Percentiles rank a stretch among this genome's conserved stretches.
Evolutionary conservation across 495 filamentous ascomycete genomes (phyloP).

Genomic region (Letharia lupina): DNA sequence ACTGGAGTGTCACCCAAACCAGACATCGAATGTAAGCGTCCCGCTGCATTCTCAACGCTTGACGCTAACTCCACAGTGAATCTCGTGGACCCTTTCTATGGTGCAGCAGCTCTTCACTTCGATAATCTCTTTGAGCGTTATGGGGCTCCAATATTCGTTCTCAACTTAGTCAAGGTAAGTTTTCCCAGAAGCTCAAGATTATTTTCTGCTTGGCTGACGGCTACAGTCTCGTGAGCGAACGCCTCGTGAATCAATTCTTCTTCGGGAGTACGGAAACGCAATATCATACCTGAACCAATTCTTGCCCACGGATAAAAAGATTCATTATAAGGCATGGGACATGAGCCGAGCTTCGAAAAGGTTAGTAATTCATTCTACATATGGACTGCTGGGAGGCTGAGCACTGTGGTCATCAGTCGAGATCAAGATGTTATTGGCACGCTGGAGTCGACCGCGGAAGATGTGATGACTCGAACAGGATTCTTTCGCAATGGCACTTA

Average conservation of each 20-base stretch:
- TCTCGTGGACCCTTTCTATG: conserved; percentile 90
- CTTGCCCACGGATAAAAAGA: conserved; percentile 71
- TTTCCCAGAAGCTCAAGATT: background rate
- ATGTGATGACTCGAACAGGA: conserved; percentile 72
- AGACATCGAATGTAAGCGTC: conserved; percentile 58
- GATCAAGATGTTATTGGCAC: conserved; percentile 93
- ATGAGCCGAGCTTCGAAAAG: conserved; percentile 94
- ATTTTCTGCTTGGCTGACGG: background rate
- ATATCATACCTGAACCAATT: conserved; percentile 94
- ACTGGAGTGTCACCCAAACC: conserved; percentile 93
- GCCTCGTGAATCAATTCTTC: conserved; percentile 85
- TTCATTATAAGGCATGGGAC: conserved; percentile 91
- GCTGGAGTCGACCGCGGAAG: conserved; percentile 79
- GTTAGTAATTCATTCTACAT: background rate
- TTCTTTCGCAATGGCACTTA: conserved; percentile 90
- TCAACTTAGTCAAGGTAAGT: conserved; percentile 80
- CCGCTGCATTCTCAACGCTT: conserved; percentile 7
- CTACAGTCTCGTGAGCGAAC: conserved; percentile 62
- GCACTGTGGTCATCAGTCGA: conserved; percentile 40
- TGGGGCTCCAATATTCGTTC: conserved; percentile 77
- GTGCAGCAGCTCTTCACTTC: conserved; percentile 92
- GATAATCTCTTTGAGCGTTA: conserved; percentile 93
- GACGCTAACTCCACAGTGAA: conserved; percentile 46
- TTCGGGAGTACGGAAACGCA: conserved; percentile 79
- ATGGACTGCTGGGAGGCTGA: conserved; percentile 1